phyloP scores from a whole-genome alignment of 176 grass and related monocot species.

The Guadua angustifolia region DNA sequence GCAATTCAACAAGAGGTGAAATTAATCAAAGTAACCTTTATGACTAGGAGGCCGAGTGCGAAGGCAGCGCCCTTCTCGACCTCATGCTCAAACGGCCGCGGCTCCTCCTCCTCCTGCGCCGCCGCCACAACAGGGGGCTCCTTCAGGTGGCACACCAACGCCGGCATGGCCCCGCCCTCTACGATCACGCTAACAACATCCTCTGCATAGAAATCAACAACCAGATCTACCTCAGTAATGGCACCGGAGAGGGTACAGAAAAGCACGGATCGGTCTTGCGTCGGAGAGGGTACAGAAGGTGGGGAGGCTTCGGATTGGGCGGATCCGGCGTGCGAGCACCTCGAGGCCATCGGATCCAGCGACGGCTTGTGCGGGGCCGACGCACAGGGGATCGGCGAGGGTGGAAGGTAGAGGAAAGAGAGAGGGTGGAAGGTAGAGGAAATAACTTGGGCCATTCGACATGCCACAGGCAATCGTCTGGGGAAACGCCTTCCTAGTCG shows the following conservation, averaged over 20 bases:
- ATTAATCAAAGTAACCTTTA: constrained; percentile 64
- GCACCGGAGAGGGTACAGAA: not conserved
- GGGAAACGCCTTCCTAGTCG: too few species aligned
- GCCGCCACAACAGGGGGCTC: constrained; percentile 48
- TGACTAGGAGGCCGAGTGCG: constrained; percentile 92
- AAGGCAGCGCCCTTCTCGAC: constrained; percentile 95
- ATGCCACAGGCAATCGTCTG: too few species aligned
- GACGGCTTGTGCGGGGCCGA: too few species aligned
- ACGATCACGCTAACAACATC: constrained; percentile 92
- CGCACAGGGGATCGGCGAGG: too few species aligned
- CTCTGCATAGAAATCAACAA: constrained; percentile 53
- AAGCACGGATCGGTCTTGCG: constrained; percentile 38
- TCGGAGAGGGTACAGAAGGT: too few species aligned
- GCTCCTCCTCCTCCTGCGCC: constrained; percentile 54
- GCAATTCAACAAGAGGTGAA: too few species aligned
- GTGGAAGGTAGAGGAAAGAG: too few species aligned
- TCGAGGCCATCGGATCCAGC: too few species aligned
- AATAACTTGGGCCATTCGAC: too few species aligned
- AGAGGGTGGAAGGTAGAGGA: too few species aligned
- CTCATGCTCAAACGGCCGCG: constrained; percentile 79
- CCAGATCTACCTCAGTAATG: constrained; percentile 55
- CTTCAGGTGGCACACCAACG: constrained; percentile 73
- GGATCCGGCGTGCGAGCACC: too few species aligned
- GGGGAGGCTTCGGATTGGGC: too few species aligned
- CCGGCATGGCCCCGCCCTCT: constrained; percentile 86